These are phyloP conservation scores for Hymenoscyphus fructigenus DNA, from an alignment of 2,329 filamentous ascomycete species.

Conservation along the genomic window DNA sequence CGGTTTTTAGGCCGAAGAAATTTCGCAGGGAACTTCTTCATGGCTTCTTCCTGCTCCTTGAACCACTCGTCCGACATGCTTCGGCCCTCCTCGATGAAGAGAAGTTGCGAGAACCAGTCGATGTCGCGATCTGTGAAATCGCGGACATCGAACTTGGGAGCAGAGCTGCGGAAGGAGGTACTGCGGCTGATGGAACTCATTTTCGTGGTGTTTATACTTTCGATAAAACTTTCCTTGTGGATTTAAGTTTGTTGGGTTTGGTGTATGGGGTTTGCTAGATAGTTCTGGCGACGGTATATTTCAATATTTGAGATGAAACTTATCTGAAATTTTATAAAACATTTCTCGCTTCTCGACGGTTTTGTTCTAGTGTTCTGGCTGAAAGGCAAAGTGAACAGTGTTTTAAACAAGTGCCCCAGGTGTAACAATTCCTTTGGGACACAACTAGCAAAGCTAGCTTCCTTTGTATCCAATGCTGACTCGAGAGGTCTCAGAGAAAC, in stretches of 20 bases:
- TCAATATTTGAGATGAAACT: background rate
- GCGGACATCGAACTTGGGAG: background rate
- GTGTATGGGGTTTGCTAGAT: background rate
- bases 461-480: too few relatives aligned
- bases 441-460: background rate
- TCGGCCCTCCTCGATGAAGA: background rate
- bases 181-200: too few relatives aligned
- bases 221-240: too few relatives aligned
- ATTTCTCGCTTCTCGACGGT: background rate
- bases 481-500: too few relatives aligned
- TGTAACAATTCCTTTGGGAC: background rate
- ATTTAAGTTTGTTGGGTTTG: background rate
- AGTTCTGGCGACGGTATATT: background rate
- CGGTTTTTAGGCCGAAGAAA: background rate
- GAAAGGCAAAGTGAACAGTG: too few relatives aligned
- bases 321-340: background rate
- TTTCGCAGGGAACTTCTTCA: background rate
- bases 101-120: background rate
- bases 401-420: background rate
- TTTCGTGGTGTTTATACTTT: too few relatives aligned
- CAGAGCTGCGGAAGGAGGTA: too few relatives aligned
- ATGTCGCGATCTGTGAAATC: background rate
- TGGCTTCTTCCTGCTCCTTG: background rate
- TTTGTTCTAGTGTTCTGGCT: too few relatives aligned
- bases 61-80: background rate